Base-by-base conservation (phyloP, 129 eudicot genomes). In the Silybum marianum region DNA sequence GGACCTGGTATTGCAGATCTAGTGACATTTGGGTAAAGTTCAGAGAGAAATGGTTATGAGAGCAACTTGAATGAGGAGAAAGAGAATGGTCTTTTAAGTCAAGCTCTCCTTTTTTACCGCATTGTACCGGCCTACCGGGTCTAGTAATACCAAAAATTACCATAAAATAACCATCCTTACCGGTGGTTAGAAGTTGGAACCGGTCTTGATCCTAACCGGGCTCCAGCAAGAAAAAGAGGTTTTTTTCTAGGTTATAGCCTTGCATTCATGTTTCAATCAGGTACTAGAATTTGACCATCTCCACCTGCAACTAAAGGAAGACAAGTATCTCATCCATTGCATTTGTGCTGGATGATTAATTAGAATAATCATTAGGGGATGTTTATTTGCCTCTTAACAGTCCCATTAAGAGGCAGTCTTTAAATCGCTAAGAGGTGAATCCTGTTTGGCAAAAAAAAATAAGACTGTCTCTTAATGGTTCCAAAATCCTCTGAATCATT, bases 191-290 rank as follows among this genome's bases (percentile, higher is more conserved):
- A 14, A 2, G 9, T 62, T 62, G 26, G 11, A 62, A 62, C 25
- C 25, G 25, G 25, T 6, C 68, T 25, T 13, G 40, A 69, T 69
- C 40, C 72, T 62, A 32, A 71, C 24, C 23, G 3, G 23, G 74
- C 13, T n/a, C 48, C 44, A 34, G 7, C 74, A 1, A 44, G 46
- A 34, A 32, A 70, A 70, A 70, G 19, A n/a, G n/a, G 44, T 13
- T 48, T 32, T 32, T 70, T 71, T 38, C 74, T 25, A 19, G 74
- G 74, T 71, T 48, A 71, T 71, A 71, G 74, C 74, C 48, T 14
- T 70, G 9, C 5, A 4, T 2, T 70, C n/a, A 28, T 11, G 44
- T 70, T 36, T 32, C 11, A n/a, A 71, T 71, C 75, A 36, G 75
- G 16, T 24, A 39, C 75, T 72, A 12, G 58, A 38, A 72, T 19